These are phyloP conservation scores for Mesotaenium endlicherianum DNA, from an alignment of 139 green algal species.

Conservation along the genomic window DNA sequence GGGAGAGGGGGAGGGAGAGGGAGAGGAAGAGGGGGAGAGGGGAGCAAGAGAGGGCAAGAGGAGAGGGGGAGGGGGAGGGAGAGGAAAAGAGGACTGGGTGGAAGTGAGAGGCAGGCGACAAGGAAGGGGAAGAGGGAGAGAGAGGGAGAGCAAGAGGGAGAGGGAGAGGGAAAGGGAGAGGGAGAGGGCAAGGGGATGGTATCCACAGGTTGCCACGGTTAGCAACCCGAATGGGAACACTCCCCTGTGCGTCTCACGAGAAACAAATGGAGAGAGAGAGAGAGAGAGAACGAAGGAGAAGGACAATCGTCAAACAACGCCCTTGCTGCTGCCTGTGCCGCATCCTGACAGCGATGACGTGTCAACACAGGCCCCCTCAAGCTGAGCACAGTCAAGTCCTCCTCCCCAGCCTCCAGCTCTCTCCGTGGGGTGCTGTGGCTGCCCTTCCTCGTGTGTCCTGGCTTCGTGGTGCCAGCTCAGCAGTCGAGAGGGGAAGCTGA, in stretches of 20 bases:
- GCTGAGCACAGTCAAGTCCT: too few relatives aligned
- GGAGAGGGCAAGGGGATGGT: background rate
- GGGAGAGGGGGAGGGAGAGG: background rate
- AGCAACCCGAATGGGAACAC: background rate
- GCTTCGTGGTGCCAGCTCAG: too few relatives aligned
- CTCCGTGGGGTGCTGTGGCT: too few relatives aligned
- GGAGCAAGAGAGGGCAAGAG: background rate
- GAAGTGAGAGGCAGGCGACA: background rate
- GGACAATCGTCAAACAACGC: too few relatives aligned
- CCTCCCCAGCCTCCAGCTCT: too few relatives aligned
- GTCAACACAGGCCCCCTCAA: too few relatives aligned
- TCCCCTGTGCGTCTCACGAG: too few relatives aligned
- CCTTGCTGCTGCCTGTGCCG: too few relatives aligned
- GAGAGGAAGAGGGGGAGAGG: background rate
- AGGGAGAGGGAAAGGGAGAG: slow-evolving; percentile 5
- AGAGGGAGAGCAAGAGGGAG: background rate
- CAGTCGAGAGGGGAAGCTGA: too few relatives aligned
- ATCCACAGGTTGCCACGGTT: background rate
- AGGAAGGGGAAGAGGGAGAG: background rate
- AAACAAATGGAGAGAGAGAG: background rate
- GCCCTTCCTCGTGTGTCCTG: too few relatives aligned
- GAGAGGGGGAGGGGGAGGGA: background rate
- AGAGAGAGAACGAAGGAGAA: background rate
- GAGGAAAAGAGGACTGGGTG: background rate
- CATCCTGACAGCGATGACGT: too few relatives aligned